Evolutionary conservation across 371 early-diverging fungal species (phyloP), one percentile per base, ranked within the genome.

Genomic region (Mortierella sp.): DNA sequence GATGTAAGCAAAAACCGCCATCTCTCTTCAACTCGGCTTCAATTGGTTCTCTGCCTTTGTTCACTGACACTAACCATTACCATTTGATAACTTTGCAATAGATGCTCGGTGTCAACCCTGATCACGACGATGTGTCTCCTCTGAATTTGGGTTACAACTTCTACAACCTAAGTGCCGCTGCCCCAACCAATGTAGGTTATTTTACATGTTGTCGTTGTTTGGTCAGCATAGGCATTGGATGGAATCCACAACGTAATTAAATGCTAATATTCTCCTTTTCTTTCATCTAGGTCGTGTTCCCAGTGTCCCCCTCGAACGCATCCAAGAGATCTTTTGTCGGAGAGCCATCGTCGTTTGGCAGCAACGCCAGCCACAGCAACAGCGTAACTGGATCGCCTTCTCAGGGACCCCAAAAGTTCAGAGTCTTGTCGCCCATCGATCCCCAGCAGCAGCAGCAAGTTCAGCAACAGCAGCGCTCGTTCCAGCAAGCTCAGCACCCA

Each of bases 31-130:
- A 12, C 41, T 43, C 1, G 12, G 2, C 56, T 38, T 51, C 38
- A 41, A 41, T 41, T 24, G 29, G 41, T 43, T 43, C n/a, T n/a
- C 46, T 24, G 11, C n/a, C 8, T 27, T 14, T 48, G 43, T 16
- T n/a, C 44, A 1, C 46, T 35, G 29, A 16, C 35, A 35, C 54
- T 63, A 11, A 43, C 44, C 41, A 54, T 21, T n/a, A 41, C 32
- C n/a, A 32, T 16, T 48, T 29, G 3, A 21, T 49, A 43, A 27
- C 58, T 32, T 32, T 46, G 14, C 44, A 14, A 44, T 48, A 84
- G 85, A 78, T 84, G 81, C 82, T 84, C 49, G 85, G 85, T 11
- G 49, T 84, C 63, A 58, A 70, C 32, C 70, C 81, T 3, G 85
- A 84, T 43, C 77, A 75, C 5, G 84, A 84, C 44, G 68, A 72